phyloP scores from a whole-genome alignment of 805 yeast species.

The Wickerhamiella slavikovae region DNA sequence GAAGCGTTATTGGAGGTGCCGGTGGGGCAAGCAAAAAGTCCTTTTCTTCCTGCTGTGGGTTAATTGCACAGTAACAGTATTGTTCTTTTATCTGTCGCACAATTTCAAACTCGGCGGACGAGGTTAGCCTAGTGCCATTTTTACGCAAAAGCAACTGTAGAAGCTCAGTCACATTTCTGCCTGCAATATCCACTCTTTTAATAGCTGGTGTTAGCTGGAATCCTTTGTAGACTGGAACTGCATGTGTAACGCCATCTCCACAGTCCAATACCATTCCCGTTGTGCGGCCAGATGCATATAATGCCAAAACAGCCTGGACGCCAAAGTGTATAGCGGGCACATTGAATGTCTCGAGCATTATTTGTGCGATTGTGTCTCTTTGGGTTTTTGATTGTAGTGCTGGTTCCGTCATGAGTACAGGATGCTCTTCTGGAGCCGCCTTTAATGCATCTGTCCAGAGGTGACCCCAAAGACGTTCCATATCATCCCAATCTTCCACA shows the following conservation, averaged over 20 bases:
- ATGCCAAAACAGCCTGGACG: constrained; percentile 58
- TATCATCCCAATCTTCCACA: constrained; percentile 64
- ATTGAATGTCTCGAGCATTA: constrained; percentile 50
- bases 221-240: constrained; percentile 82
- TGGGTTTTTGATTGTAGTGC: constrained; percentile 55
- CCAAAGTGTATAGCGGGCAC: constrained; percentile 58
- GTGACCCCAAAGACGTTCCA: constrained; percentile 66
- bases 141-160: constrained; percentile 49
- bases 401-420: constrained; percentile 71
- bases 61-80: constrained; percentile 35
- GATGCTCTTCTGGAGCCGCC: constrained; percentile 58
- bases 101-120: constrained; percentile 67
- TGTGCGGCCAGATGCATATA: constrained; percentile 78
- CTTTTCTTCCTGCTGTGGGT: constrained; percentile 35
- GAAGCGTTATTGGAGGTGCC: constrained; percentile 48
- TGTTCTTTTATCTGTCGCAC: constrained; percentile 62
- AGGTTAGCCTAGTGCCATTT: constrained; percentile 40
- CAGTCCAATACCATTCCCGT: constrained; percentile 77
- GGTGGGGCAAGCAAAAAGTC: constrained; percentile 51
- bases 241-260: constrained; percentile 85
- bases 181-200: constrained; percentile 62
- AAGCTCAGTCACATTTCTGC: constrained; percentile 65
- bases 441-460: constrained; percentile 37
- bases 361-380: constrained; percentile 39
- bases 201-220: constrained; percentile 57